Percentiles rank a stretch among this genome's conserved stretches.
Evolutionary conservation across 1,139 yeast species (phyloP).

Genomic region (Candida sp.): DNA sequence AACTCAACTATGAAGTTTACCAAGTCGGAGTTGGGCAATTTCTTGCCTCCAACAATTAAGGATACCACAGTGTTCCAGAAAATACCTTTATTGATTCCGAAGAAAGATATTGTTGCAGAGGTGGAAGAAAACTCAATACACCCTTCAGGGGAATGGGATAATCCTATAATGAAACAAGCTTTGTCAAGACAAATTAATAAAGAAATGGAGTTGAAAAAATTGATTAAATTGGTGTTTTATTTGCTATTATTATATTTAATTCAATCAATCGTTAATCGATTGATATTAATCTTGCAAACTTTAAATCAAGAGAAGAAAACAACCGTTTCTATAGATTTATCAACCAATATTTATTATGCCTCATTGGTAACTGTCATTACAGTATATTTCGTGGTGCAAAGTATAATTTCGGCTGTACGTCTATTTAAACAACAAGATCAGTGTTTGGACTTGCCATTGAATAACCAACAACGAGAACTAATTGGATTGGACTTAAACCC

Average conservation of each 20-base stretch:
- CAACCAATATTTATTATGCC: slow-evolving; percentile 6
- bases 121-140: slow-evolving; percentile 8
- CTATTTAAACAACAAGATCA: slow-evolving; percentile 33
- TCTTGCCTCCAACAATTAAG: slow-evolving; percentile 23
- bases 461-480: slow-evolving; percentile 30
- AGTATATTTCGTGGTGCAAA: slow-evolving; percentile 6
- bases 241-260: slow-evolving; percentile 15
- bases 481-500: slow-evolving; percentile 25
- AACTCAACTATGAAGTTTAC: slow-evolving; percentile 22
- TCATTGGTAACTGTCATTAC: slow-evolving; percentile 6
- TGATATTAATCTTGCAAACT: slow-evolving; percentile 4
- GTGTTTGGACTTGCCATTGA: slow-evolving; percentile 41
- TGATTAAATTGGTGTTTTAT: slow-evolving; percentile 16
- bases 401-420: slow-evolving; percentile 14
- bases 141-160: slow-evolving; percentile 41
- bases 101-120: slow-evolving; percentile 6
- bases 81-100: slow-evolving; percentile 2
- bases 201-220: slow-evolving; percentile 21
- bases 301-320: background rate
- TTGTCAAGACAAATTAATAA: slow-evolving; percentile 32
- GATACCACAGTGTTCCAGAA: background rate
- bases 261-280: slow-evolving; percentile 10
- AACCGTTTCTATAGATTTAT: background rate
- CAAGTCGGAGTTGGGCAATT: slow-evolving; percentile 26
- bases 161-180: slow-evolving; percentile 36